Base-by-base conservation (phyloP, 768 basidiomycete species). In the Phylloporus sp. region DNA sequence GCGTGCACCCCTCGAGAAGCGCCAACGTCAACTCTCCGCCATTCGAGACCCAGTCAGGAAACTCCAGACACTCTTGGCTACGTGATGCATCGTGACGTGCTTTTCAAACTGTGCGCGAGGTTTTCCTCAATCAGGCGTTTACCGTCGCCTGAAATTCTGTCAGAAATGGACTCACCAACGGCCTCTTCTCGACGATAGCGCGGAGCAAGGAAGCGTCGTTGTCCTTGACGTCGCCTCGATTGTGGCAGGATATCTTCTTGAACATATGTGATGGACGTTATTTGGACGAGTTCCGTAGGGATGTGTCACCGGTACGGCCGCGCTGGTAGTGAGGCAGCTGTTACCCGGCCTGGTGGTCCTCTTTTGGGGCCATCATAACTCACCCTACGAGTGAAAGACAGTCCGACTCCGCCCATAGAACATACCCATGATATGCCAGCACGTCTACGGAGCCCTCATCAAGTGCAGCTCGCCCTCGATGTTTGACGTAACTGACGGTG, bases 201-300 rank as follows among this genome's bases (percentile, higher is more conserved):
- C 44, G 54, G 28, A 13, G 10, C 44, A 47, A 18, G 32, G 49
- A 46, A 9, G 58, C 60, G 0, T 66, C 64, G 1, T n/a, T 68
- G 24, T 39, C 18, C 50, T 0, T 68, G 66, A 64, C 57, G 65
- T 8, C 66, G 1, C 66, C 66, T 18, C 42, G 43, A 14, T 40
- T 67, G 1, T 67, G 66, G 66, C 51, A 37, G 9, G 50, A 58
- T 38, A 26, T 62, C 20, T 39, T 43, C 21, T 14, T 62, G 9
- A 53, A 54, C 28, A 46, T 64, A 14, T 58, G 59, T 18, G 53
- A 61, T 1, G 49, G 49, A 2, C 52, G 56, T 6, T 63, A 53
- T 40, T 55, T 56, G 22, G 48, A 53, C 13, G 48, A 47, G 22
- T 37, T 61, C 4, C 49, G 56, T 21, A 49, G 8, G 17, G 61